Conservation (phyloP, 495 filamentous ascomycete genomes). For the Penicillium fimorum region DNA sequence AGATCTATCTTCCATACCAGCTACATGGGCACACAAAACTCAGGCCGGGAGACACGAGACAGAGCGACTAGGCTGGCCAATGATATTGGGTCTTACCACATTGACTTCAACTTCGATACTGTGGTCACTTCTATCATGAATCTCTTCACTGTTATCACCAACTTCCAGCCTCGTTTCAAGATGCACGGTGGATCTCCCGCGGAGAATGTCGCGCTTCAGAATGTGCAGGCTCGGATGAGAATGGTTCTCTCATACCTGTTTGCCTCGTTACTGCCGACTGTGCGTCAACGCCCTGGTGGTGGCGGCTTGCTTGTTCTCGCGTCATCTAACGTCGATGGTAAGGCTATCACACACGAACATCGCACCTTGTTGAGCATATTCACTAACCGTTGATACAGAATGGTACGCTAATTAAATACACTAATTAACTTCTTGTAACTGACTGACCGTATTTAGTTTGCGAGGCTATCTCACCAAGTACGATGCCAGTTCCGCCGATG, state of each 20-base stretch:
- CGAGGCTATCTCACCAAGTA: slow-evolving; percentile 76
- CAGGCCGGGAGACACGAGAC: slow-evolving; percentile 65
- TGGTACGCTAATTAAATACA: slow-evolving; percentile 25
- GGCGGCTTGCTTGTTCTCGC: slow-evolving; percentile 65
- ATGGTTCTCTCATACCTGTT: slow-evolving; percentile 83
- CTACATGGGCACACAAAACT: slow-evolving; percentile 82
- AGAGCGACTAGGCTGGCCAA: slow-evolving; percentile 66
- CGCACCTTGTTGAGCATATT: not conserved
- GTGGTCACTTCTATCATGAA: slow-evolving; percentile 54
- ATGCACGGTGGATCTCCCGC: slow-evolving; percentile 59
- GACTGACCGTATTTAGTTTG: slow-evolving; percentile 32
- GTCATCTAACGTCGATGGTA: slow-evolving; percentile 56
- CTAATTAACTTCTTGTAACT: not conserved
- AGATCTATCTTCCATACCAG: slow-evolving; percentile 65
- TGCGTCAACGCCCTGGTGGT: slow-evolving; percentile 50
- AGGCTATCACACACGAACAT: slow-evolving; percentile 6
- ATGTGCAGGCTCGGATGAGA: slow-evolving; percentile 73
- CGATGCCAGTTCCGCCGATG: slow-evolving; percentile 59
- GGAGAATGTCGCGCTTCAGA: slow-evolving; percentile 73
- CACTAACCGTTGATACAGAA: slow-evolving; percentile 27
- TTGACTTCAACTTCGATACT: slow-evolving; percentile 73
- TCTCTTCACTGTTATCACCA: slow-evolving; percentile 53
- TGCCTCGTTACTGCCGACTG: slow-evolving; percentile 62
- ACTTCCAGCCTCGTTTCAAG: slow-evolving; percentile 64
- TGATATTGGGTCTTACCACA: slow-evolving; percentile 72